These are phyloP conservation scores for Groenewaldozyma auringiensis DNA, from an alignment of 1,139 yeast species.

Conservation along the genomic window DNA sequence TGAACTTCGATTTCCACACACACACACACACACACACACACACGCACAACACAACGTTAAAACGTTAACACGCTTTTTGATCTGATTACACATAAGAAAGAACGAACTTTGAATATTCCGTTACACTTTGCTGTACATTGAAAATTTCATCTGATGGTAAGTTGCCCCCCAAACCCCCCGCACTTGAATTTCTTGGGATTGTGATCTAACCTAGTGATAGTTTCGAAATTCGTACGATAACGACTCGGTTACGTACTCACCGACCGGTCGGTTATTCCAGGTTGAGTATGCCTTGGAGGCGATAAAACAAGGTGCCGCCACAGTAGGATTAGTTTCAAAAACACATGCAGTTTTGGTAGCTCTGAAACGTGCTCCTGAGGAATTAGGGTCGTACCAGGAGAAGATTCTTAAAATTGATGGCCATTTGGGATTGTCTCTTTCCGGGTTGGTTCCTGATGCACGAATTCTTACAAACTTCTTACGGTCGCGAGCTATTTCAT, in stretches of 20 bases:
- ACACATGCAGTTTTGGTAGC: conserved; percentile 89
- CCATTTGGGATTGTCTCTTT: conserved; percentile 90
- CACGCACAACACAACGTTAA: no score
- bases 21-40: no score
- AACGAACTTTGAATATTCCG: no score
- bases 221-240: conserved; percentile 97
- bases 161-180: no score
- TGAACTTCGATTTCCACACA: neutral
- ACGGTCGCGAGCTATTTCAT: conserved; percentile 86
- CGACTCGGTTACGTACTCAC: conserved; percentile 95
- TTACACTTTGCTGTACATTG: neutral
- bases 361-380: conserved; percentile 92
- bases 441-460: conserved; percentile 98
- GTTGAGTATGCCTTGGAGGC: conserved; percentile 95
- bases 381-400: conserved; percentile 92
- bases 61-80: no score
- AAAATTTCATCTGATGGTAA: neutral
- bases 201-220: conserved; percentile 31
- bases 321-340: conserved; percentile 85
- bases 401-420: conserved; percentile 86
- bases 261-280: conserved; percentile 94
- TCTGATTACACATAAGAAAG: no score
- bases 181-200: no score
- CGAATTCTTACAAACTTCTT: conserved; percentile 81
- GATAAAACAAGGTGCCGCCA: conserved; percentile 95